A percentile compares a stretch with the other conserved stretches of the same genome.
These are phyloP conservation scores for Scheffersomyces segobiensis DNA, from an alignment of 1,139 yeast species.

Conservation along the genomic window DNA sequence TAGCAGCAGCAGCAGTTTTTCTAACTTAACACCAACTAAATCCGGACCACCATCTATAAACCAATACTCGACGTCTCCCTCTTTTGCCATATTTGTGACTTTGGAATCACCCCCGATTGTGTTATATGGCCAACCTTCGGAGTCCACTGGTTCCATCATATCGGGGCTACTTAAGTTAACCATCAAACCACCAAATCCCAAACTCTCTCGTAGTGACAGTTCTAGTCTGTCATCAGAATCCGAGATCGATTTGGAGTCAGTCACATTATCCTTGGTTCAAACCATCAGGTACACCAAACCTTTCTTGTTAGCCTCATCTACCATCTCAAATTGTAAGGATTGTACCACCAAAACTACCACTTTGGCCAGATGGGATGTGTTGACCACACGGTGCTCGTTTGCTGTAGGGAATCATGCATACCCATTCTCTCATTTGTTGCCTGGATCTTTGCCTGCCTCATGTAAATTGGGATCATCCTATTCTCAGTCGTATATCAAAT, in stretches of 20 bases:
- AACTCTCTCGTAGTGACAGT: constrained; percentile 2
- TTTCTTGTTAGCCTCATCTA: constrained; percentile 53
- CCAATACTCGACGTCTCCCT: background rate
- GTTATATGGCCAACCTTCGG: constrained; percentile 74
- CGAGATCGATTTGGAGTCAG: constrained; percentile 49
- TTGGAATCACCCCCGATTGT: constrained; percentile 92
- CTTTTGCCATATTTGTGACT: constrained; percentile 53
- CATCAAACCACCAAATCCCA: constrained; percentile 8
- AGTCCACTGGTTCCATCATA: constrained; percentile 82
- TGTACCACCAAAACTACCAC: constrained; percentile 59
- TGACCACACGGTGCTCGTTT: constrained; percentile 56
- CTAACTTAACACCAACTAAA: background rate
- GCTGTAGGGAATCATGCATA: constrained; percentile 75
- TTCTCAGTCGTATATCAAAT: constrained; percentile 59
- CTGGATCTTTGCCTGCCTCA: constrained; percentile 90
- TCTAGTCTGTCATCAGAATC: constrained; percentile 11
- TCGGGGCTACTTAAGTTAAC: constrained; percentile 63
- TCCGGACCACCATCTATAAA: background rate
- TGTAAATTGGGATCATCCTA: constrained; percentile 57
- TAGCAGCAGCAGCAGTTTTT: background rate
- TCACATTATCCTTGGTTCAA: constrained; percentile 69
- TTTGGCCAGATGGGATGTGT: constrained; percentile 87
- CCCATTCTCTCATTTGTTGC: constrained; percentile 90
- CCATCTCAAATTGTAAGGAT: constrained; percentile 53
- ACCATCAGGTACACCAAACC: constrained; percentile 66